Evolutionary conservation across 2,329 filamentous ascomycete genomes (phyloP), one percentile per base, ranked within the genome.

Genomic region (Trichoderma atrobrunneum): DNA sequence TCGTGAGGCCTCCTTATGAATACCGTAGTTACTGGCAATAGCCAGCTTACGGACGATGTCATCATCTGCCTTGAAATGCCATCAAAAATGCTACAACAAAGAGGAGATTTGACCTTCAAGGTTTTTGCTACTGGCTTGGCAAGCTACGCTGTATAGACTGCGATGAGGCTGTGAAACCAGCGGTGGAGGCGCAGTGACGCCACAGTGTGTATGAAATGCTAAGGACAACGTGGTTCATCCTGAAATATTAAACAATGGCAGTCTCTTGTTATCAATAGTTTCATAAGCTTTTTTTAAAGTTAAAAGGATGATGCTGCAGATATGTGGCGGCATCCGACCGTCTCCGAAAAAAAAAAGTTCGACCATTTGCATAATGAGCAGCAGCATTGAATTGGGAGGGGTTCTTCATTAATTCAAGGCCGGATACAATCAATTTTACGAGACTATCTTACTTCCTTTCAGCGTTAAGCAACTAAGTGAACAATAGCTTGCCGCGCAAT

Each of bases 101-200:
- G 62, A 64, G 62, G 16, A 28, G 28, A 32, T 34, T 64, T 51
- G 11, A 39, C 10, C 21, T 64, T 34, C n/a, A 61, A 61, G n/a
- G 28, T 61, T 61, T 61, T 12, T 64, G 28, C 62, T 64, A 64
- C 62, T 51, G 62, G 62, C 62, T 64, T 64, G 62, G 62, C 62
- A 64, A 64, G 14, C 16, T 30, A n/a, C 28, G 26, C 5, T 64
- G 16, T 28, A 30, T 51, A n/a, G 24, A 12, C 28, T 32, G 39
- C 18, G n/a, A 64, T 30, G 26, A 64, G 62, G 26, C 39, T 51
- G 62, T 64, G 39, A 64, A 21, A 26, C 39, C n/a, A 21, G 28
- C 28, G 26, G 62, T 32, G 62, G 62, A 54, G 62, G 62, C 62
- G 28, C 62, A 64, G 62, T 43, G 28, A 64, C 48, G 62, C 62